Base-by-base conservation (phyloP, 2,329 filamentous ascomycete species). In the Sclerotinia glacialis region DNA sequence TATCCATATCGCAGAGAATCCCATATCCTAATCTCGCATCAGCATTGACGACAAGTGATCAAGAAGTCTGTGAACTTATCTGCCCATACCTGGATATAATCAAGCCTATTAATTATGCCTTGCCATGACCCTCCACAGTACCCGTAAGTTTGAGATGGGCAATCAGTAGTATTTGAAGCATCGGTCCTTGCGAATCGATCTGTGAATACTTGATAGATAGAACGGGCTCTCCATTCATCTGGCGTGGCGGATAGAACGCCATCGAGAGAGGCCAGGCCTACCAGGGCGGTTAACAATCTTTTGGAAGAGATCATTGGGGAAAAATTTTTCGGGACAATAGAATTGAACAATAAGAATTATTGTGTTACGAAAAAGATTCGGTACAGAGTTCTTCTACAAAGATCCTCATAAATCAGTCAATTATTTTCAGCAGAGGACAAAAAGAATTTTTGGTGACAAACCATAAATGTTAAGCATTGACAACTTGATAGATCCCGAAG, bases 111-210 rank as follows among this genome's bases (percentile, higher is more conserved):
- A 42, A 76, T 76, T 62, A 80, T 78, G 18, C 79, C 79, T 60
- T 75, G 73, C 77, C 78, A 80, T n/a, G 78, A 76, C 14, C 79
- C 79, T 56, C 83, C 83, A 68, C 83, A 85, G 69, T 83, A 83
- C 6, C 77, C 50, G 8, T 75, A 73, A 67, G 68, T 66, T 18
- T 44, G 60, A 11, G 71, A 66, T 60, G 71, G 66, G 47, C 74
- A 75, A 23, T 69, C 59, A 18, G 71, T 67, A 21, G 70, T 71
- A 8, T 72, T 73, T 9, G 73, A 73, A 14, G 76, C 74, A 70
- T 80, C 79, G 16, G 78, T 77, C 21, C 77, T 77, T 31, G 80
- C 78, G 67, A 81, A 81, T 14, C 80, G 76, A 69, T 82, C 65
- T 5, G 65, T 63, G 8, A 63, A 49, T 28, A 66, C 65, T 23